phyloP scores from a whole-genome alignment of 2,329 filamentous ascomycete genomes.

The Fusarium dimerum region DNA sequence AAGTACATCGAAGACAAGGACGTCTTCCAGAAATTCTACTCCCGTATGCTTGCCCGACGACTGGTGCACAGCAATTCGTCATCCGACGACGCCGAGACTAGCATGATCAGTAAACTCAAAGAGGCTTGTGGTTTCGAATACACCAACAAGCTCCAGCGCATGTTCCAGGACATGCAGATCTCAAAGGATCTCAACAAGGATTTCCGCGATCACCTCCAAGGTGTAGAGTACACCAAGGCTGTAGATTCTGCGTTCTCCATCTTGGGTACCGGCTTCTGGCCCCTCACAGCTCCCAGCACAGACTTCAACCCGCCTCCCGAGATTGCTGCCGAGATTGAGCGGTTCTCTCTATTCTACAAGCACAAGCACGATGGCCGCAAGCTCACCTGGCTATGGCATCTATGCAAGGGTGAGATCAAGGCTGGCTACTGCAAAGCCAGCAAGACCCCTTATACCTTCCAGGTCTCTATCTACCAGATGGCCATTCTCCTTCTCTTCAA shows the following conservation, averaged over 20 bases:
- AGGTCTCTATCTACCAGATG: slow-evolving; percentile 98
- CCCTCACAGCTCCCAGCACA: slow-evolving; percentile 81
- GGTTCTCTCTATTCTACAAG: slow-evolving; percentile 89
- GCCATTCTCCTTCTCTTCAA: slow-evolving; percentile 94
- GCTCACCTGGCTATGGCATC: slow-evolving; percentile 95
- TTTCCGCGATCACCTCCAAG: slow-evolving; percentile 76
- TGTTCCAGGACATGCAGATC: slow-evolving; percentile 99
- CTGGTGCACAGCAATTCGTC: slow-evolving; percentile 94
- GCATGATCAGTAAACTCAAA: slow-evolving; percentile 99
- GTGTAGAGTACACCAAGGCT: slow-evolving; percentile 60
- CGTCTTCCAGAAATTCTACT: slow-evolving; percentile 99
- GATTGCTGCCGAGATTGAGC: slow-evolving; percentile 84
- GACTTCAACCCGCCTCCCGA: slow-evolving; percentile 85
- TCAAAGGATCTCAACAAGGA: slow-evolving; percentile 93
- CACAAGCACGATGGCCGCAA: slow-evolving; percentile 97
- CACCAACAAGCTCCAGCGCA: slow-evolving; percentile 98
- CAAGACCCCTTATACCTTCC: slow-evolving; percentile 94
- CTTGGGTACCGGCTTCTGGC: slow-evolving; percentile 97
- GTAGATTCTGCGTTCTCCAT: slow-evolving; percentile 89
- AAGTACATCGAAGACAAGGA: slow-evolving; percentile 99
- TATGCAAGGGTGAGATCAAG: slow-evolving; percentile 96
- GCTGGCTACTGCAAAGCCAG: slow-evolving; percentile 86
- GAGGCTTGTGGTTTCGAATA: slow-evolving; percentile 99
- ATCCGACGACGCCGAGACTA: slow-evolving; percentile 95
- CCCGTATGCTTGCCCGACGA: slow-evolving; percentile 91